Percentiles rank a stretch among this genome's conserved stretches.
Conservation (phyloP, 1,284 basidiomycete genomes). For the Ganoderma sinense region DNA sequence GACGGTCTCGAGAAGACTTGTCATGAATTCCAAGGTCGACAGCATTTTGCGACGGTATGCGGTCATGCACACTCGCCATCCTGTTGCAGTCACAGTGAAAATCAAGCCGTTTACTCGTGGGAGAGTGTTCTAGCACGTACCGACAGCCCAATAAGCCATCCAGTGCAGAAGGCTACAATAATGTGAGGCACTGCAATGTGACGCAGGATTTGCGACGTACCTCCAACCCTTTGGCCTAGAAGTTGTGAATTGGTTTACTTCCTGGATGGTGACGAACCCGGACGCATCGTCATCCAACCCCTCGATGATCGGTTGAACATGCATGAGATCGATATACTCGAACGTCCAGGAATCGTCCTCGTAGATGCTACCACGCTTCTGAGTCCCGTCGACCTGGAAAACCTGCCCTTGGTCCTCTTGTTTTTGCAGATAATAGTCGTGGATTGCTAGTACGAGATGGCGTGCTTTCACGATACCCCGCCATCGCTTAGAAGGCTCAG, state of each 20-base stretch:
- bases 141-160: constrained; percentile 56
- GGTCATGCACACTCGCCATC: constrained; percentile 21
- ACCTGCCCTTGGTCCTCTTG: constrained; percentile 18
- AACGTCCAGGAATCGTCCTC: constrained; percentile 52
- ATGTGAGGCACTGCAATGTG: constrained; percentile 7
- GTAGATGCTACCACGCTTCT: constrained; percentile 33
- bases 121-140: constrained; percentile 29
- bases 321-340: constrained; percentile 48
- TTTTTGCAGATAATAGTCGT: constrained; percentile 43
- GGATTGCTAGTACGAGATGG: constrained; percentile 44
- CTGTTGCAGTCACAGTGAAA: not conserved
- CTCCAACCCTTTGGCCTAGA: constrained; percentile 35
- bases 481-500: constrained; percentile 38
- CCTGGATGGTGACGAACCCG: constrained; percentile 55
- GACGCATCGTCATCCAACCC: constrained; percentile 58
- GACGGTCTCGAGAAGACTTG: constrained; percentile 11
- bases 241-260: constrained; percentile 52
- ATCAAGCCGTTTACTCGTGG: not conserved
- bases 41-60: constrained; percentile 34
- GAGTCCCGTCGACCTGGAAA: constrained; percentile 13
- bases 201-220: constrained; percentile 28
- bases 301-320: constrained; percentile 52
- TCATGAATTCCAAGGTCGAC: constrained; percentile 33
- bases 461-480: constrained; percentile 44
- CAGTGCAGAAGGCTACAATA: constrained; percentile 47